Conservation (phyloP, 306 rosid species). For the Luffa acutangula region DNA sequence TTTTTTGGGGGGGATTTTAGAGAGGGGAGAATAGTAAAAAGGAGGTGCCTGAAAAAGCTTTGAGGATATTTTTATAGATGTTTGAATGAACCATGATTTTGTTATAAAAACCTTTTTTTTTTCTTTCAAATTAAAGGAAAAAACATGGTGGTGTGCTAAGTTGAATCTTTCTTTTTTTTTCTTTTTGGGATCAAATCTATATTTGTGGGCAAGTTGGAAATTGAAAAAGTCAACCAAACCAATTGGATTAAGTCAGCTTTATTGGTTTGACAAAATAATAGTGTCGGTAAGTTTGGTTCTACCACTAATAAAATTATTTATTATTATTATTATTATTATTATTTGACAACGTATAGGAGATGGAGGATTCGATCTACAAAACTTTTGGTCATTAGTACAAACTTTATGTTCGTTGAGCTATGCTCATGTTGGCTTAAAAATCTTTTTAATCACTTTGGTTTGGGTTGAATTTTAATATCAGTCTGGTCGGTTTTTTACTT, state of each 20-base stretch:
- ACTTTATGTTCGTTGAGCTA: too few relatives aligned
- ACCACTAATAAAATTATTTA: neutral
- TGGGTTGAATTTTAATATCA: neutral
- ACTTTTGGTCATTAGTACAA: too few relatives aligned
- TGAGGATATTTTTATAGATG: neutral
- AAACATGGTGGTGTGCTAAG: neutral
- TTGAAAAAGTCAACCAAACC: neutral
- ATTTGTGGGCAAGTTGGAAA: neutral
- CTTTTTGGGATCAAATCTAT: neutral
- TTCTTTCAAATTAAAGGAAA: neutral
- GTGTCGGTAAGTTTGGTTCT: neutral
- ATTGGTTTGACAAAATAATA: neutral
- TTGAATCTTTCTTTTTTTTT: neutral
- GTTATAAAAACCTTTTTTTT: neutral
- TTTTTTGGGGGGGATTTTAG: neutral
- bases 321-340: too few relatives aligned
- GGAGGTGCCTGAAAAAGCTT: neutral
- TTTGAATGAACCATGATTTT: neutral
- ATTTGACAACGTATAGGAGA: too few relatives aligned
- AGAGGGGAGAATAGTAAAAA: neutral
- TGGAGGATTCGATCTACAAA: too few relatives aligned
- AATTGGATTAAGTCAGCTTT: neutral
- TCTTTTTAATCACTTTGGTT: neutral
- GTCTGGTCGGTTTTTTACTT: too few relatives aligned
- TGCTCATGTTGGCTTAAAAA: neutral